Evolutionary conservation across 345 rosid species (phyloP), one percentile per base, ranked within the genome.

Genomic region (Reutealis trisperma): DNA sequence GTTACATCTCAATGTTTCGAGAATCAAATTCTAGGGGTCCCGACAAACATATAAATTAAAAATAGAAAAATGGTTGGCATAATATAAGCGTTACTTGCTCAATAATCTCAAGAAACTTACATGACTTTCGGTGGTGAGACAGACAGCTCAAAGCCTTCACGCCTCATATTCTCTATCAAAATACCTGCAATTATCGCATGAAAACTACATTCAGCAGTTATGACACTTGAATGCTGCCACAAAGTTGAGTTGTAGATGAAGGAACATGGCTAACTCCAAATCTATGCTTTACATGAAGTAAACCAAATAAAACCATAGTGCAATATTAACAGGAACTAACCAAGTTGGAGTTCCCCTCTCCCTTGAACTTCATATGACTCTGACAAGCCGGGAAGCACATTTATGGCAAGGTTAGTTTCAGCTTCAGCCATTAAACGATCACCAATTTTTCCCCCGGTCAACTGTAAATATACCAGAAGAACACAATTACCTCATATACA

Each of bases 301-400:
- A 21, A 34, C 24, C 32, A 74, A 19, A 59, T 13, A 22, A 65
- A 63, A 37, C 14, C 47, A 70, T 9, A 52, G 59, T 24, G 27
- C 64, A 75, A 81, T 71, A 78, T 61, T 63, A 58, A 74, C 54
- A 77, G 61, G 65, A 69, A 82, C 90, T 78, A 55, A 96, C 99
- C 99, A 54, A 96, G 93, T 89, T 96, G 99, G 84, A 96, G 98
- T 85, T 93, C 98, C 77, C 99, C 99, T 80, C 98, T 91, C 68
- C 99, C 98, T 80, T 96, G 98, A 78, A 96, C 99, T 85, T 96
- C 98, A 81, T 76, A 93, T 51, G 99, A 85, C 71, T 96, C 99
- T 77, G 95, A 86, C 77, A 91, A 45, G 74, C 94, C 93, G 37
- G 98, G 98, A 81, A 93, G 86, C 62, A 93, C 96, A 85, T 96